These are phyloP conservation scores for Fonsecaea monophora DNA, from an alignment of 2,329 filamentous ascomycete species.

Conservation along the genomic window DNA sequence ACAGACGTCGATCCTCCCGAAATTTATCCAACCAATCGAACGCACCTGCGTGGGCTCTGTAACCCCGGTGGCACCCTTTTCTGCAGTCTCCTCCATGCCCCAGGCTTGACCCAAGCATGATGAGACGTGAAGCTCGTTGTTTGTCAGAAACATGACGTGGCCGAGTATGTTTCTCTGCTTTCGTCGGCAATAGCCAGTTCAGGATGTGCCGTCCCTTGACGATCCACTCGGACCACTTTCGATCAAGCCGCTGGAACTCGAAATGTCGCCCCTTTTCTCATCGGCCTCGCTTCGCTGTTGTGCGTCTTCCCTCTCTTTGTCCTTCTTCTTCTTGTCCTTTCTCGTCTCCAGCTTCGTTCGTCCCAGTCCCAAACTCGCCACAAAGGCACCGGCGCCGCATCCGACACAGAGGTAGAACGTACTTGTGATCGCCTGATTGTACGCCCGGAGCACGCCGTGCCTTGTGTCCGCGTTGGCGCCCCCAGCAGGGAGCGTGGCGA, in stretches of 20 bases:
- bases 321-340: slow-evolving; percentile 8
- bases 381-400: slow-evolving; percentile 12
- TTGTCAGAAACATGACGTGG: neutral
- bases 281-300: neutral
- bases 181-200: neutral
- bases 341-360: slow-evolving; percentile 28
- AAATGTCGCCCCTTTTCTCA: slow-evolving; percentile 1
- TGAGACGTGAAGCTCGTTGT: no score
- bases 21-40: no score
- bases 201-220: neutral
- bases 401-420: slow-evolving; percentile 35
- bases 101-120: no score
- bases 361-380: slow-evolving; percentile 29
- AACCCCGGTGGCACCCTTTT: no score
- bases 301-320: neutral
- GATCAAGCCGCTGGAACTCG: neutral
- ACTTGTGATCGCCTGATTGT: slow-evolving; percentile 34
- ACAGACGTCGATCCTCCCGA: no score
- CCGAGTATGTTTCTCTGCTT: neutral
- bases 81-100: no score
- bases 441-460: slow-evolving; percentile 42
- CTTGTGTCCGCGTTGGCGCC: slow-evolving; percentile 3
- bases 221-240: neutral
- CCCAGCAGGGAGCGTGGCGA: slow-evolving; percentile 16
- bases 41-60: no score